Conservation (phyloP, 495 filamentous ascomycete species). For the Penicillium paradoxum region DNA sequence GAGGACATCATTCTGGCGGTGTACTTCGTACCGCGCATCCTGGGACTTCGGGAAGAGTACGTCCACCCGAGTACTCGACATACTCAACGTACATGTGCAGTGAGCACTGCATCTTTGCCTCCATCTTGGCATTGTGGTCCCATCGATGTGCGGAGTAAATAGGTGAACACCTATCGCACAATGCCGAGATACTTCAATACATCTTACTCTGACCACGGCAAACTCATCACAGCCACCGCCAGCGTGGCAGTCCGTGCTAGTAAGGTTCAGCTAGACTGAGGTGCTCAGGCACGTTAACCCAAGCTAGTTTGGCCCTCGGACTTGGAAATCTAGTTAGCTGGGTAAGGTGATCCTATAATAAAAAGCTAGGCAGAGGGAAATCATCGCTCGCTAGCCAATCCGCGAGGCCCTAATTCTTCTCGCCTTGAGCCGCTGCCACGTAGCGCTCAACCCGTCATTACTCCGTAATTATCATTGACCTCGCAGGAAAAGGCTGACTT, state of each 20-base stretch:
- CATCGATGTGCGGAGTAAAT: too few relatives aligned
- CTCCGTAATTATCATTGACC: not conserved
- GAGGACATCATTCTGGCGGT: conserved; percentile 23
- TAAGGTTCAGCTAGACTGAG: not conserved
- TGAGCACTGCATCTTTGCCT: not conserved
- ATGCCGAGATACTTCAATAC: not conserved
- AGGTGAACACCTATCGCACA: too few relatives aligned
- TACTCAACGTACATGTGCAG: not conserved
- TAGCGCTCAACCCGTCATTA: conserved; percentile 10
- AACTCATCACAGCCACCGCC: conserved; percentile 18
- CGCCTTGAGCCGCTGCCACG: conserved; percentile 21
- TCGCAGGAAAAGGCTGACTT: not conserved
- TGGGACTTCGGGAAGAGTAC: not conserved
- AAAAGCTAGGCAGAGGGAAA: not conserved
- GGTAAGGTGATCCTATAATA: not conserved
- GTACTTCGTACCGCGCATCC: not conserved
- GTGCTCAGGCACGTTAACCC: not conserved
- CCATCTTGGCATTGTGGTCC: too few relatives aligned
- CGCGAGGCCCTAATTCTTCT: not conserved
- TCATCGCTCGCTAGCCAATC: conserved; percentile 1
- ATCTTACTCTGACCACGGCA: not conserved
- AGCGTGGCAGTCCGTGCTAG: conserved; percentile 26
- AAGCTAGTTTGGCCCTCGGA: not conserved
- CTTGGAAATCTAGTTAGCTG: not conserved
- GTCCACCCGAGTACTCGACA: not conserved